Conservation (phyloP, 2,329 filamentous ascomycete genomes). For the Pseudogymnoascus sp. region DNA sequence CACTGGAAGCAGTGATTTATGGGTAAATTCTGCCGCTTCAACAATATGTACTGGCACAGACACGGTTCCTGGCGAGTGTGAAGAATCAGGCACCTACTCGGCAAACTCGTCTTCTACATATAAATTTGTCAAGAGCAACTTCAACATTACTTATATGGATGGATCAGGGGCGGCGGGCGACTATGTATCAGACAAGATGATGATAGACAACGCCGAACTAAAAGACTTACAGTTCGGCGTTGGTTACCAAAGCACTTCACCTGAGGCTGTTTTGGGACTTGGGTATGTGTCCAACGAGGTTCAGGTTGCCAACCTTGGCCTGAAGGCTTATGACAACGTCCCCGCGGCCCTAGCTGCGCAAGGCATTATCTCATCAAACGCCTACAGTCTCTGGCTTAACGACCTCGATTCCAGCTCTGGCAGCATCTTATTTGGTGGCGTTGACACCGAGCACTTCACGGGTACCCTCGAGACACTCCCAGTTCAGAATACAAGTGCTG, state of each 20-base stretch:
- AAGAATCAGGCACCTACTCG: slow-evolving; percentile 55
- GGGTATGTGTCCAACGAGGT: slow-evolving; percentile 77
- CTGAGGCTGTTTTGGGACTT: slow-evolving; percentile 74
- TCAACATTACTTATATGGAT: slow-evolving; percentile 85
- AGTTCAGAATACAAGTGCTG: slow-evolving; percentile 44
- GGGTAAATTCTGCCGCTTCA: slow-evolving; percentile 60
- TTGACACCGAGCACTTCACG: slow-evolving; percentile 57
- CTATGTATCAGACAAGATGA: slow-evolving; percentile 68
- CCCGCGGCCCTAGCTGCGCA: slow-evolving; percentile 55
- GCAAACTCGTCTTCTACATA: slow-evolving; percentile 70
- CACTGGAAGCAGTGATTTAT: slow-evolving; percentile 61
- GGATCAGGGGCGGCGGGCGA: slow-evolving; percentile 69
- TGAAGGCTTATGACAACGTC: slow-evolving; percentile 56
- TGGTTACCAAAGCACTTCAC: slow-evolving; percentile 52
- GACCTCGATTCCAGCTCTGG: slow-evolving; percentile 58
- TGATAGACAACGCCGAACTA: slow-evolving; percentile 46
- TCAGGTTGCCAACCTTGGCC: slow-evolving; percentile 49
- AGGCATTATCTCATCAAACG: slow-evolving; percentile 54
- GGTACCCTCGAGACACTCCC: slow-evolving; percentile 60
- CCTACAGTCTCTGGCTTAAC: slow-evolving; percentile 70
- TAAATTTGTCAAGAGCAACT: slow-evolving; percentile 60
- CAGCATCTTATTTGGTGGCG: slow-evolving; percentile 65
- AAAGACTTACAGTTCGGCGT: slow-evolving; percentile 61
- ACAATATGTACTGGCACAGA: slow-evolving; percentile 43
- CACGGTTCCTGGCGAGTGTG: slow-evolving; percentile 28